Conservation (phyloP, 129 eudicot species). For the Flaveria trinervia region DNA sequence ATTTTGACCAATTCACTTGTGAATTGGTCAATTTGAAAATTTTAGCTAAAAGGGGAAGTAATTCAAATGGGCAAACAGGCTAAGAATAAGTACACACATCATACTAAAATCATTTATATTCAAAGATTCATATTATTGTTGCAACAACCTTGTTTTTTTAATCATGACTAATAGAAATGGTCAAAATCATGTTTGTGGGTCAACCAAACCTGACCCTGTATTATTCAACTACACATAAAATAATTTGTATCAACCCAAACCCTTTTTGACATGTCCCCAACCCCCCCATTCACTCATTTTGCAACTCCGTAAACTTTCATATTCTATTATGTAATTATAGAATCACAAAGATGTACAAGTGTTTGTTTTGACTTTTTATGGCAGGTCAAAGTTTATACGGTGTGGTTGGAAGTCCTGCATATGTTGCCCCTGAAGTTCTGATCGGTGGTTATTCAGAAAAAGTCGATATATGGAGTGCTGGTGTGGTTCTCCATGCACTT, state of each 20-base stretch:
- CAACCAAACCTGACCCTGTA: not conserved
- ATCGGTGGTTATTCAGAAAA: constrained; percentile 46
- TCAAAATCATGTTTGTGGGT: not conserved
- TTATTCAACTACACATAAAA: not conserved
- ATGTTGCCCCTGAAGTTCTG: constrained; percentile 57
- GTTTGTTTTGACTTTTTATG: constrained; percentile 2
- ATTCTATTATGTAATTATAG: not conserved
- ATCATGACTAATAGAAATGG: not conserved
- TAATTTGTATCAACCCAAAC: not conserved
- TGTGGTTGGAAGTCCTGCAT: constrained; percentile 61
- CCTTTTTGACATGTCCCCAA: not conserved
- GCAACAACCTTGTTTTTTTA: not conserved
- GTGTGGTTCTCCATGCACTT: constrained; percentile 52
- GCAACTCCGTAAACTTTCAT: not conserved
- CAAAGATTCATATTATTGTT: not conserved
- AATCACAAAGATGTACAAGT: not conserved
- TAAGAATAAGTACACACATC: not conserved
- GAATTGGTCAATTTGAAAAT: not conserved
- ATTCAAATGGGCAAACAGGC: not conserved
- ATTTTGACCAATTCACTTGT: not conserved
- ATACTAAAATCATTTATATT: not conserved
- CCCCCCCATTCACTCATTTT: not conserved
- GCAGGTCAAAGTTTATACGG: constrained; percentile 50
- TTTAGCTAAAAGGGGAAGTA: not conserved
- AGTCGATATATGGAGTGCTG: constrained; percentile 64